These are phyloP conservation scores for Carex scoparia DNA, from an alignment of 176 grass and related monocot species.

Conservation along the genomic window DNA sequence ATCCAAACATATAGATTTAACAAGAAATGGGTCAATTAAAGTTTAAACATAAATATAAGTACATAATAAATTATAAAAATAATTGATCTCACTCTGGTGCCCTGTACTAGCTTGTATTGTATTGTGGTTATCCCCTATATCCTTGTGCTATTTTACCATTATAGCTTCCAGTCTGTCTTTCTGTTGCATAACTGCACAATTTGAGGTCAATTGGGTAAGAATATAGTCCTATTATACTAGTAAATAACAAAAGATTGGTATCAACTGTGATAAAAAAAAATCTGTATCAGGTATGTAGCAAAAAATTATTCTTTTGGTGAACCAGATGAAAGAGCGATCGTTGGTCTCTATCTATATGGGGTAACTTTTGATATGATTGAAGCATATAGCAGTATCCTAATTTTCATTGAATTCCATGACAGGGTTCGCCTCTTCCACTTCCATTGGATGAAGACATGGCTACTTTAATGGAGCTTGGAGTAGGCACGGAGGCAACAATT, in stretches of 20 bases:
- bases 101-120: background rate
- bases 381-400: background rate
- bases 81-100: background rate
- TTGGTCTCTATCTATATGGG: background rate
- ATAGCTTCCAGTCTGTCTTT: background rate
- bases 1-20: conserved; percentile 5
- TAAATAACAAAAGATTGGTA: background rate
- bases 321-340: background rate
- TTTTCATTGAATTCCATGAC: background rate
- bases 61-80: background rate
- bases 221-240: background rate
- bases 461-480: conserved; percentile 60
- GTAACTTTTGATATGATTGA: background rate
- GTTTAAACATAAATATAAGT: background rate
- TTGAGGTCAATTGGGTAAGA: conserved; percentile 8
- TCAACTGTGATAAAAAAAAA: no score
- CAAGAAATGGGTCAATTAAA: background rate
- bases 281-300: background rate
- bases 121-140: background rate
- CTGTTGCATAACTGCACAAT: background rate
- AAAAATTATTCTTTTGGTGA: background rate
- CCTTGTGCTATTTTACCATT: background rate
- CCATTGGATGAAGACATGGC: conserved; percentile 67
- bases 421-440: conserved; percentile 61
- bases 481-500: conserved; percentile 50